Conservation (phyloP, 306 rosid species). For the Hylodesmum podocarpum region DNA sequence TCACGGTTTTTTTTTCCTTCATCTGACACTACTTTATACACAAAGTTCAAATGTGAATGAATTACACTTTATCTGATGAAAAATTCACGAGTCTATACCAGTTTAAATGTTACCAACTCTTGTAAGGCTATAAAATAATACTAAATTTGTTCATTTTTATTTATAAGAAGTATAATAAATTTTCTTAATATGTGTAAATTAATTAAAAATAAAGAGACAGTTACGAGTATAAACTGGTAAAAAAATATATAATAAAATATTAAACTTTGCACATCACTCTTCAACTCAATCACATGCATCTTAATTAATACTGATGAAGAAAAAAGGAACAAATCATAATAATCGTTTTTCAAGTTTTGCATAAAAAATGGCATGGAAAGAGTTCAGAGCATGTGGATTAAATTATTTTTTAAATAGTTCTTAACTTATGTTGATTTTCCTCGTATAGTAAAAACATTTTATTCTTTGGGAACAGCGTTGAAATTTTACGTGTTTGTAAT, state of each 20-base stretch:
- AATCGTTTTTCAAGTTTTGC: neutral
- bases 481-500: neutral
- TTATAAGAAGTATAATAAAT: no score
- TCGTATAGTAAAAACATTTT: neutral
- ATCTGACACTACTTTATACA: slow-evolving; percentile 14
- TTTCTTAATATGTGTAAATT: no score
- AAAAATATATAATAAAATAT: no score
- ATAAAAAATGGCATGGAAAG: neutral
- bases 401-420: neutral
- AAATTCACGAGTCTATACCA: neutral
- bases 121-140: neutral
- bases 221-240: no score
- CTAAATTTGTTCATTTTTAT: neutral
- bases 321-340: neutral
- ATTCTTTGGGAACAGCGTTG: neutral
- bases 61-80: neutral
- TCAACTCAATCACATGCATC: neutral
- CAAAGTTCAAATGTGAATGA: slow-evolving; percentile 17
- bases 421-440: neutral
- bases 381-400: neutral
- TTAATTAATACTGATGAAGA: neutral
- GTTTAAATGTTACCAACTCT: no score
- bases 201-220: no score
- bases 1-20: neutral
- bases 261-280: no score